Conservation (phyloP, 2,329 filamentous ascomycete genomes). For the Dothideomycetes sp. region DNA sequence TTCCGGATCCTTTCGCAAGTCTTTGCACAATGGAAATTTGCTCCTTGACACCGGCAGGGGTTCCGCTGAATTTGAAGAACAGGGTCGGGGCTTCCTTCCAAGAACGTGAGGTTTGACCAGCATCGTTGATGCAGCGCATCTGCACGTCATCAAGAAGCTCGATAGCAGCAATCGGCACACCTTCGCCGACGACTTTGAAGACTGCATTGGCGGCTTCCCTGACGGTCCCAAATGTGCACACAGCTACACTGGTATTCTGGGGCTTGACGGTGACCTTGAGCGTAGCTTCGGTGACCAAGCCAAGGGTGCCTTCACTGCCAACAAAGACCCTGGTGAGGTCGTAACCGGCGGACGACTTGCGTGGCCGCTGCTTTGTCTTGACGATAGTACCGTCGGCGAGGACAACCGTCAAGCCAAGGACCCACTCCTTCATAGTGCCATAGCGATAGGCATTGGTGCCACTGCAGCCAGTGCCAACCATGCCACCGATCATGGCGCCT, state of each 20-base stretch:
- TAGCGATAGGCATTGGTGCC: constrained; percentile 89
- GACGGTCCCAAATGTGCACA: constrained; percentile 53
- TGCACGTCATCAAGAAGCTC: constrained; percentile 89
- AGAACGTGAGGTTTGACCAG: constrained; percentile 49
- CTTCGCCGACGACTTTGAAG: constrained; percentile 64
- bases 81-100: constrained; percentile 63
- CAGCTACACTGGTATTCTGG: constrained; percentile 68
- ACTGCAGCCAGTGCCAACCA: constrained; percentile 66
- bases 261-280: constrained; percentile 78
- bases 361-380: constrained; percentile 76
- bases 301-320: constrained; percentile 83
- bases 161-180: constrained; percentile 79
- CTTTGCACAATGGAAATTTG: constrained; percentile 59
- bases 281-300: constrained; percentile 81
- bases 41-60: constrained; percentile 60
- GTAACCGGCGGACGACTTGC: constrained; percentile 86
- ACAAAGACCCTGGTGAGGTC: constrained; percentile 84
- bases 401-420: constrained; percentile 74
- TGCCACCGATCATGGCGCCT: constrained; percentile 84
- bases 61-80: constrained; percentile 68
- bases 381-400: constrained; percentile 83
- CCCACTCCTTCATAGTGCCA: constrained; percentile 93
- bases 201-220: constrained; percentile 70
- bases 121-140: constrained; percentile 63
- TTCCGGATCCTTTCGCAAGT: constrained; percentile 47